Evolutionary conservation across 768 basidiomycete species (phyloP), one percentile per base, ranked within the genome.

Genomic region (Erythrobasidium yunnanense): DNA sequence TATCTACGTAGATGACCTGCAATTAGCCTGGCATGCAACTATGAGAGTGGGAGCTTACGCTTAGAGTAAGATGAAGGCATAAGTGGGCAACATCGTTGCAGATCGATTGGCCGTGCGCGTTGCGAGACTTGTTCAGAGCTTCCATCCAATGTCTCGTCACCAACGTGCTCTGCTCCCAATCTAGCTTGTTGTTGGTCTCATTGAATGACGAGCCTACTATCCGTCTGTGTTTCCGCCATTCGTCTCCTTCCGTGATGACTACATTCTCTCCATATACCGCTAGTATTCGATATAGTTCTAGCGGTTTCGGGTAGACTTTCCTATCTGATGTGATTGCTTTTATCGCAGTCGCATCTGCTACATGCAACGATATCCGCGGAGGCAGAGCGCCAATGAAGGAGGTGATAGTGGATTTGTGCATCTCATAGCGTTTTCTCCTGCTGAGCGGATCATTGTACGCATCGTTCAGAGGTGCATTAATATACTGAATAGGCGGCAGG

Each of bases 211-310:
- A 79, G 6, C 77, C 78, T 68, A 80, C 75, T 54, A 81, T 72
- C 5, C 79, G 74, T 8, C 81, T 74, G 68, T 82, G 81, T 50
- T 77, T 79, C 55, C 79, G 76, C 80, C 81, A 81, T 2, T 70
- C 73, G 5, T 80, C 78, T 2, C 77, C 78, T 55, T 80, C 79
- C 1, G 78, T 75, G 6, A 75, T 76, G n/a, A 80, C 70, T 6
- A 82, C 73, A 65, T 81, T 82, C 75, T 77, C 77, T 1, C 81
- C 81, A 75, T 78, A 81, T 17, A 78, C 46, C 2, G 69, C 72
- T 42, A 70, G 58, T 6, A 71, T 34, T 2, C 27, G 50, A 58
- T 69, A 56, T 45, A 66, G 34, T 30, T 60, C 57, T 2, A 53
- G 47, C 0, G 66, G 69, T 46, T 69, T 68, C 11, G 51, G 50